Evolutionary conservation across 1,284 basidiomycete genomes (phyloP), one percentile per base, ranked within the genome.

Genomic region (Gomphus sp.): DNA sequence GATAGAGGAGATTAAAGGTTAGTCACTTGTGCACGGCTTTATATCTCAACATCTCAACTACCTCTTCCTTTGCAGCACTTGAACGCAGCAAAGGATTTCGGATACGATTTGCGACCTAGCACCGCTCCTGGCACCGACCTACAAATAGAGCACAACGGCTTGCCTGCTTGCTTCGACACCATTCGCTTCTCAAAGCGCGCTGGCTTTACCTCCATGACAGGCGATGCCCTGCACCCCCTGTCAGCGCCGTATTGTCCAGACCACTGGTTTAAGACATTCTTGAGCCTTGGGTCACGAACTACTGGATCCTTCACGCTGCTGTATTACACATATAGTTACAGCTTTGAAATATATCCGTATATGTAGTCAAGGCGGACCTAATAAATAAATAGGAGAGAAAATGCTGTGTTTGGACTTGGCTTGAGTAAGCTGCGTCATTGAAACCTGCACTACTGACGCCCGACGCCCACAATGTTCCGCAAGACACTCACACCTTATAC

Each of bases 1-100:
- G 37, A 62, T 63, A 47, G 66, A 66, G 43, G 67, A 67, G 48
- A 53, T 63, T 34, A 63, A 64, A 62, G 62, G 67, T 68, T 41
- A 18, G 52, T 58, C 43, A 39, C 6, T 31, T 8, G 11, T 12
- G 50, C 52, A 28, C 10, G 12, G 22, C 25, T 44, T 2, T 4
- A 31, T 5, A 31, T 31, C 18, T 16, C 43, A 5, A 36, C 49
- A 18, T 48, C 8, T n/a, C 31, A 45, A 22, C 41, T 43, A 2
- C 2, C 34, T 22, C 25, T n/a, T 28, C 9, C 18, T 7, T n/a
- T 28, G 51, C 41, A 59, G 58, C 58, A 34, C 36, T 59, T 36
- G 58, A 59, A 54, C 58, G 58, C 28, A 59, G 34, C 33, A 59
- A 59, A 34, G 58, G 58, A 37, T 55, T 59, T 45, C 39, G 52